Base-by-base conservation (phyloP, 306 rosid genomes). In the Hylodesmum podocarpum region DNA sequence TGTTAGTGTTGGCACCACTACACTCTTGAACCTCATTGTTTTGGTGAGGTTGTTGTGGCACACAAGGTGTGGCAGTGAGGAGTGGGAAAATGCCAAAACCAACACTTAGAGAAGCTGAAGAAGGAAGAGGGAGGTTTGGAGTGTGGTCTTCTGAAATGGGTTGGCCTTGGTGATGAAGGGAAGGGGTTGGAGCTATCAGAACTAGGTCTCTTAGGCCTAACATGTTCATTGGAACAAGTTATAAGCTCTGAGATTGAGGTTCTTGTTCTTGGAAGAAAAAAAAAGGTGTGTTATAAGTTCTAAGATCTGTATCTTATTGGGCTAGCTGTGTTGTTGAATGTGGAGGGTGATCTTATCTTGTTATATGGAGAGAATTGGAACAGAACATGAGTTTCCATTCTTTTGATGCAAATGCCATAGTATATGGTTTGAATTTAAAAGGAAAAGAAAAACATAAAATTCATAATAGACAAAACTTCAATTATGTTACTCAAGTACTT, bases 51-150 rank as follows among this genome's bases (percentile, higher is more conserved):
- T 66, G 44, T 16, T 70, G 86, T 47, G 85, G 80, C 21, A 80
- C 76, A 76, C 88, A 87, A 4, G 92, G 91, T 47, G 90, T 85
- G 66, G 94, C 87, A 0, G 95, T 78, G 4, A 91, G 78, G 43
- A 91, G 95, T 0, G 97, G 97, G 67, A 91, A 91, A 43, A 91
- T 88, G 6, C 95, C 97, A 16, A 89, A 91, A 9, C 97, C 90
- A 22, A 91, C 97, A 27, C 97, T 91, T 13, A 91, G 89, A 67
- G 96, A 33, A 15, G 94, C 71, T 5, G 94, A 75, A 3, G 94
- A 87, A 68, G 91, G 84, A 0, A 84, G 46, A 40, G 79, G 83
- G 12, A 87, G 80, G 66, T 74, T 84, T 15, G 85, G 75, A 53
- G 76, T 86, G 67, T 86, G 86, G 29, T 91, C 88, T 22, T 88